Percentiles rank a stretch among this genome's conserved stretches.
Evolutionary conservation across 2,329 filamentous ascomycete species (phyloP).

Genomic region (Amauroascus verrucosus): DNA sequence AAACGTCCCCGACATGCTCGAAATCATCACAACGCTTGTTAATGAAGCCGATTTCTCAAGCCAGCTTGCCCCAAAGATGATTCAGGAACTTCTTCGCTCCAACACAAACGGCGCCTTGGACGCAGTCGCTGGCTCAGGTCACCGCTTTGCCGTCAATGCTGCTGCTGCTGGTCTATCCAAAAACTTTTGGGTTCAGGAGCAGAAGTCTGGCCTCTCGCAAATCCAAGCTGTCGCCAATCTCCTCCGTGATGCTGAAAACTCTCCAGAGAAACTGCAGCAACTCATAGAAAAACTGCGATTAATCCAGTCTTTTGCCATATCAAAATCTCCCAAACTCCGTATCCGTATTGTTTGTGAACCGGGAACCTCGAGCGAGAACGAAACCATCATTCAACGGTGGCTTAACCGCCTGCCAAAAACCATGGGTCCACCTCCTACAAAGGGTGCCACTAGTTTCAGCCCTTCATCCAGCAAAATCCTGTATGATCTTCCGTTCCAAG

Average conservation of each 20-base stretch:
- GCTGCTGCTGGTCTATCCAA: conserved; percentile 70
- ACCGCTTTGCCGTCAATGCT: conserved; percentile 73
- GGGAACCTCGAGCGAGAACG: conserved; percentile 61
- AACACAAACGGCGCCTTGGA: conserved; percentile 85
- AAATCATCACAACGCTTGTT: conserved; percentile 68
- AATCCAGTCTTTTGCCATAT: conserved; percentile 70
- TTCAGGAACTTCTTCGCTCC: conserved; percentile 75
- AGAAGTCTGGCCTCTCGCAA: conserved; percentile 83
- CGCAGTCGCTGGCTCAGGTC: conserved; percentile 79
- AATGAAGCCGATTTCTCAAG: conserved; percentile 84
- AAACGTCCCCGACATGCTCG: conserved; percentile 85
- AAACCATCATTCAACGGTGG: conserved; percentile 61
- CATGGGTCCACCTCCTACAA: conserved; percentile 26
- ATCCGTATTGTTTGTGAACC: conserved; percentile 75
- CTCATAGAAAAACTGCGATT: conserved; percentile 73
- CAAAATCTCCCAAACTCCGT: conserved; percentile 57
- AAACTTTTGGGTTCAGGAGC: conserved; percentile 63
- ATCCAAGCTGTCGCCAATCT: conserved; percentile 73
- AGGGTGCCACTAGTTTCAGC: conserved; percentile 20
- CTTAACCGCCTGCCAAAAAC: conserved; percentile 49
- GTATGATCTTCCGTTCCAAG: conserved; percentile 91
- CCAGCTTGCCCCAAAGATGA: conserved; percentile 66
- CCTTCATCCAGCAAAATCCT: conserved; percentile 57
- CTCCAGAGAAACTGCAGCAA: conserved; percentile 59
- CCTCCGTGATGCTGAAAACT: conserved; percentile 54